phyloP scores from a whole-genome alignment of 2,329 filamentous ascomycete genomes.

The Talaromyces sp. region DNA sequence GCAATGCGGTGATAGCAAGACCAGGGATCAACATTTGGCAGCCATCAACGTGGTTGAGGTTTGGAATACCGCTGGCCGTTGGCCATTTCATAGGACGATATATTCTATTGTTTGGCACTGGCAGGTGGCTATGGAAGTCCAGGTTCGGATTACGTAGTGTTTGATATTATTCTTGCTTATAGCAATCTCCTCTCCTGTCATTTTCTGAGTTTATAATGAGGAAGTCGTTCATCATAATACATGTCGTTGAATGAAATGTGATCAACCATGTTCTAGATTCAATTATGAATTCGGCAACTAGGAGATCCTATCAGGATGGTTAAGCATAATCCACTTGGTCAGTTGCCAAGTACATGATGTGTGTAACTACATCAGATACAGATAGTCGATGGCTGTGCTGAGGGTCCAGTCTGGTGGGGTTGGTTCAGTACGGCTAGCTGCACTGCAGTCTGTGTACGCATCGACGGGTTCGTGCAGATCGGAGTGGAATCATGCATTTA shows the following conservation, averaged over 20 bases:
- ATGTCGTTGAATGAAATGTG: background rate
- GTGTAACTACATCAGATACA: background rate
- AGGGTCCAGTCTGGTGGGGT: background rate
- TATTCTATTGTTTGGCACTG: slow-evolving; percentile 23
- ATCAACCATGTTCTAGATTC: background rate
- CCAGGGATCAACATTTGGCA: background rate
- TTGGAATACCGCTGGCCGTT: slow-evolving; percentile 24
- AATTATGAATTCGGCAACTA: background rate
- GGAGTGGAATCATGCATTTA: background rate
- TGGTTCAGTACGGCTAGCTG: background rate
- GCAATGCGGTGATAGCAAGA: background rate
- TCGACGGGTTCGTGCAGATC: background rate
- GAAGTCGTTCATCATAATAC: background rate
- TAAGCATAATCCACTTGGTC: background rate
- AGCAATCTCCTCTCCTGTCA: background rate
- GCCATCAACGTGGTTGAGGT: slow-evolving; percentile 25
- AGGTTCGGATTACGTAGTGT: background rate
- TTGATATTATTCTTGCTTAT: background rate
- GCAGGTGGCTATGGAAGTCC: slow-evolving; percentile 19
- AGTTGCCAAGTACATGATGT: background rate
- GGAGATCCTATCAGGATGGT: background rate
- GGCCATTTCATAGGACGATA: slow-evolving; percentile 24
- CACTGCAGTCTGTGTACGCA: background rate
- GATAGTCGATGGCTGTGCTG: background rate
- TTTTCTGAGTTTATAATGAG: background rate